Base-by-base conservation (phyloP, 2,329 filamentous ascomycete species). In the Xylariaceae sp. region DNA sequence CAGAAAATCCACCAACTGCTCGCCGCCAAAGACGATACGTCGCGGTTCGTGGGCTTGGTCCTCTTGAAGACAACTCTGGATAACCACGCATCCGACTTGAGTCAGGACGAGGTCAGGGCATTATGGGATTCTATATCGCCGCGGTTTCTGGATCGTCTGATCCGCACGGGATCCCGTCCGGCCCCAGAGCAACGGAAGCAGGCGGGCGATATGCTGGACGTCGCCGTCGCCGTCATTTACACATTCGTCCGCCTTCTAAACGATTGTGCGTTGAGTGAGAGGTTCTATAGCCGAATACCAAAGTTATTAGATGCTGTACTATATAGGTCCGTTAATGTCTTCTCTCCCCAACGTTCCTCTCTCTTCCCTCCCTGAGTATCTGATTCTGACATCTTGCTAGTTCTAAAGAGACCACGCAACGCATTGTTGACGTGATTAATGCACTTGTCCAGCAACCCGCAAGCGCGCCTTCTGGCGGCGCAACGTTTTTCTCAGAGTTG, bases 51-150 rank as follows among this genome's bases (percentile, higher is more conserved):
- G 27, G 81, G 79, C 6, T 65, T 85, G 15, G 77, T 79, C 1
- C 67, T 85, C 15, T 67, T 85, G 35, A 82, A 79, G 52, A 74
- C 76, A n/a, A 61, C 81, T 9, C 67, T 85, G 21, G 79, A 84
- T 57, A 78, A 76, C 53, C 40, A 44, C 28, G 71, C 74, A 5
- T 60, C 67, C 15, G 58, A 68, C n/a, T 58, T 79, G 15, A 67
- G 67, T 31, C 59, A 68, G 36, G 67, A 79, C 56, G 62, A 67
- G 8, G 58, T 59, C 2, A 56, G 54, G 6, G 52, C 56, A 11
- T 61, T 83, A 29, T 85, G 81, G 81, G 61, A 68, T 23, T 68
- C 70, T 21, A 68, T 85, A 15, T 72, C 80, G 3, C 63, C 73
- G 46, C 81, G 70, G 44, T 85, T 85, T 50, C 59, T 85, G 3